phyloP scores from a whole-genome alignment of 257 asterid species.

The Solanum habrochaites region DNA sequence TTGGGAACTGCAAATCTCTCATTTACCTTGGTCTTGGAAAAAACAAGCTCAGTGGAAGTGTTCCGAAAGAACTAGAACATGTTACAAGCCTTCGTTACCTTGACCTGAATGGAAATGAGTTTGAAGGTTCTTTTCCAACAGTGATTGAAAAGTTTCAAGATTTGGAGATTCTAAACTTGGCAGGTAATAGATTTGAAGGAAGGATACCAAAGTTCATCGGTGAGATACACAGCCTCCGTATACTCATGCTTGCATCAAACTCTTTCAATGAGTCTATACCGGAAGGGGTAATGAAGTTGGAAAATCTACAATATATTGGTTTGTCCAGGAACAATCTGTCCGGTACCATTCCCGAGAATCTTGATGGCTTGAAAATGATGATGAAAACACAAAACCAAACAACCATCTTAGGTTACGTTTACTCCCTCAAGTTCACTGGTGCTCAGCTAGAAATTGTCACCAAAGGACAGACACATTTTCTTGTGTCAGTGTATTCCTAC shows the following conservation, averaged over 20 bases:
- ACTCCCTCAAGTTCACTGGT: background rate
- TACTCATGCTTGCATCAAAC: background rate
- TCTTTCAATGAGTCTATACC: slow-evolving; percentile 6
- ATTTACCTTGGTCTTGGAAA: background rate
- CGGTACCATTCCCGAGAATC: background rate
- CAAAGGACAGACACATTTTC: background rate
- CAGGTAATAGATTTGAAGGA: background rate
- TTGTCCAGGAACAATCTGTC: background rate
- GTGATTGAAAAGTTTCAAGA: background rate
- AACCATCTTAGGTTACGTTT: background rate
- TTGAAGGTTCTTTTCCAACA: background rate
- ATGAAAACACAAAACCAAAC: background rate
- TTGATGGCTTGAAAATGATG: background rate
- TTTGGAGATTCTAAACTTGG: background rate
- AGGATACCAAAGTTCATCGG: background rate
- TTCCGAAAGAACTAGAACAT: background rate
- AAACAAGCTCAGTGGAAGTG: background rate
- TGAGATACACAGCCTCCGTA: background rate
- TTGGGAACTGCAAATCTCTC: background rate
- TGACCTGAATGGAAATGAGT: background rate
- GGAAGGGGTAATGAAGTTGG: background rate
- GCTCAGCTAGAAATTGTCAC: background rate
- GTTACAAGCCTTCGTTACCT: background rate
- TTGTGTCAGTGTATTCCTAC: background rate
- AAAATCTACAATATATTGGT: background rate